Evolutionary conservation across 2,329 filamentous ascomycete species (phyloP), one percentile per base, ranked within the genome.

Genomic region (Aureobasidium sp.): DNA sequence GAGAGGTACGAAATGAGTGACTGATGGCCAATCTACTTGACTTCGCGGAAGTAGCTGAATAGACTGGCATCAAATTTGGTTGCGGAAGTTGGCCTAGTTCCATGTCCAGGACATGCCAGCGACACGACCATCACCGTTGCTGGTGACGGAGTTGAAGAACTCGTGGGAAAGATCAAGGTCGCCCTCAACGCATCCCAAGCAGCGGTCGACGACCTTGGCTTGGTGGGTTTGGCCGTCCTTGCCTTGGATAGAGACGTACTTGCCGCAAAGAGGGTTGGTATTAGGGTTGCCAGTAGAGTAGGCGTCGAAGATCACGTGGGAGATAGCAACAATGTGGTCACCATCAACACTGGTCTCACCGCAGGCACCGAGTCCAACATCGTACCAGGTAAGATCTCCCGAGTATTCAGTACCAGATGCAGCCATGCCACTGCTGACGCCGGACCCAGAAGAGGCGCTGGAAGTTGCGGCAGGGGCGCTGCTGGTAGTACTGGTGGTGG

Each of bases 361-460:
- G n/a, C n/a, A n/a, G n/a, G 86, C 75, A 63, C 87, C 87, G 9
- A 88, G 71, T 45, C 87, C 90, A 52, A 87, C 78, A 44, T 79
- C 76, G 77, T 89, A 95, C 79, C 84, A 92, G 63, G 90, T 94
- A 67, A 90, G 80, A 54, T 91, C 82, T 64, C 89, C 90, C 0
- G 71, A 70, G 76, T 73, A 79, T 33, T 67, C 72, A 31, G 69
- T 69, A 53, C 73, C 76, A 9, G 71, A 63, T 29, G 70, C 67
- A 52, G 70, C 73, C 33, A 66, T 64, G 31, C 69, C 72, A 50
- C 35, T 40, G 50, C 35, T 40, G 44, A 59, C 54, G 29, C 60
- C 62, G 56, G 62, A 44, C 37, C 61, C 57, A 37, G 64, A 57
- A 17, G 66, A 62, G 33, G 65, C 61, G 44, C 67, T 64, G n/a